Percentiles rank a stretch among this genome's conserved stretches.
phyloP scores from a whole-genome alignment of 495 filamentous ascomycete species.

The Cairneyella variabilis region DNA sequence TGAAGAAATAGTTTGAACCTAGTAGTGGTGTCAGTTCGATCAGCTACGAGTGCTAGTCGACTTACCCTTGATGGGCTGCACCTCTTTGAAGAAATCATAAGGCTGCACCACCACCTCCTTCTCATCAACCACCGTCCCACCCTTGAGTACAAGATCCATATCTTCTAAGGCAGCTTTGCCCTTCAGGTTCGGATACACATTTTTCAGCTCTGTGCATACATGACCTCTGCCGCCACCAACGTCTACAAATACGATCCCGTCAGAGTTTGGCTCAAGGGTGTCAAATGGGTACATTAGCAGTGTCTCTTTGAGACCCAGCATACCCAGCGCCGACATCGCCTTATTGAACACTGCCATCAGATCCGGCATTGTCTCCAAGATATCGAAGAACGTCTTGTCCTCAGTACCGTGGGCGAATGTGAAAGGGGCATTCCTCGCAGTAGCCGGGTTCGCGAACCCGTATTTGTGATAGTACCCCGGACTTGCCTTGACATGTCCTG shows the following conservation, averaged over 20 bases:
- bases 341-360: slow-evolving; percentile 7
- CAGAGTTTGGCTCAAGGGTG: neutral
- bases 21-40: no score
- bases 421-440: slow-evolving; percentile 7
- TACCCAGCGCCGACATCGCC: slow-evolving; percentile 3
- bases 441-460: slow-evolving; percentile 3
- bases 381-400: slow-evolving; percentile 7
- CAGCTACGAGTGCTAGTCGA: no score
- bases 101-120: slow-evolving; percentile 2
- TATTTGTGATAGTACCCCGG: slow-evolving; percentile 4
- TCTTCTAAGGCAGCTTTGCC: slow-evolving; percentile 5
- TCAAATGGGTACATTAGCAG: slow-evolving; percentile 1
- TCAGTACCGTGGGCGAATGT: slow-evolving; percentile 5
- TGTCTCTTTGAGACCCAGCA: slow-evolving; percentile 5
- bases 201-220: neutral
- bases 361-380: slow-evolving; percentile 1
- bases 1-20: slow-evolving; percentile 9
- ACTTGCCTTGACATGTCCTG: neutral
- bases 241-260: slow-evolving; percentile 7
- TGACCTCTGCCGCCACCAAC: slow-evolving; percentile 13
- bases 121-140: neutral
- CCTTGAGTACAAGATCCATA: slow-evolving; percentile 5
- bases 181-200: slow-evolving; percentile 5
- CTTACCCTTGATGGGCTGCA: slow-evolving; percentile 12
- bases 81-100: slow-evolving; percentile 16